These are phyloP conservation scores for Aspergillus sp. DNA, from an alignment of 2,329 filamentous ascomycete genomes.

Conservation along the genomic window DNA sequence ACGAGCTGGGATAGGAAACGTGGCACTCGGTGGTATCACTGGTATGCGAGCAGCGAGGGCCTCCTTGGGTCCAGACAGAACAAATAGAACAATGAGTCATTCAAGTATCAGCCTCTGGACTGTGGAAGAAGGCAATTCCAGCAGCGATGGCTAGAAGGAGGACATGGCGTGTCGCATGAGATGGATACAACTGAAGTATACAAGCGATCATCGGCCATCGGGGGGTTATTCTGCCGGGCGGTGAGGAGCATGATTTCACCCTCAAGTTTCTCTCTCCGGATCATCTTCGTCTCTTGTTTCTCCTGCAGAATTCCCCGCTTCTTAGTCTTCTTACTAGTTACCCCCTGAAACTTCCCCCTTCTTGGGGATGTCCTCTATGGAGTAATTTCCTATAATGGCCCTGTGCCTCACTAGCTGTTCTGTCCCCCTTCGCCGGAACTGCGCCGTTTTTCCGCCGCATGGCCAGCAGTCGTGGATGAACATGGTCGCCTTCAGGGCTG, in stretches of 20 bases:
- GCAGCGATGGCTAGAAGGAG: neutral
- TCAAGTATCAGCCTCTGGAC: too few relatives aligned
- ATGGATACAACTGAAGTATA: too few relatives aligned
- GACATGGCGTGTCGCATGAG: too few relatives aligned
- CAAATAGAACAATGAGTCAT: too few relatives aligned
- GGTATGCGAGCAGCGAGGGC: too few relatives aligned
- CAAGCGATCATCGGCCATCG: neutral
- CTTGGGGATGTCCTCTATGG: constrained; percentile 22
- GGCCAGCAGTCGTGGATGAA: constrained; percentile 22
- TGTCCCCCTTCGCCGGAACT: constrained; percentile 20
- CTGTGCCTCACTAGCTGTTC: constrained; percentile 29
- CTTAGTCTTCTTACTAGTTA: constrained; percentile 1
- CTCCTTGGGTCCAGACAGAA: too few relatives aligned
- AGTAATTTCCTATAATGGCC: constrained; percentile 33
- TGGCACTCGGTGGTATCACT: too few relatives aligned
- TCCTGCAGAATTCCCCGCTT: neutral
- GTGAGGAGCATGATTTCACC: constrained; percentile 5
- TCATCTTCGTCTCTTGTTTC: constrained; percentile 3
- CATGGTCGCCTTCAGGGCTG: constrained; percentile 30
- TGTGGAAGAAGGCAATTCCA: too few relatives aligned
- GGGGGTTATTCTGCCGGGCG: constrained; percentile 21
- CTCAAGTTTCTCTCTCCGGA: neutral
- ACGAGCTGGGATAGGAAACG: too few relatives aligned
- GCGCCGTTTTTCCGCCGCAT: constrained; percentile 6
- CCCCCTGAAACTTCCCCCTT: neutral